These are phyloP conservation scores for Xylariales sp. DNA, from an alignment of 2,329 filamentous ascomycete species.

Conservation along the genomic window DNA sequence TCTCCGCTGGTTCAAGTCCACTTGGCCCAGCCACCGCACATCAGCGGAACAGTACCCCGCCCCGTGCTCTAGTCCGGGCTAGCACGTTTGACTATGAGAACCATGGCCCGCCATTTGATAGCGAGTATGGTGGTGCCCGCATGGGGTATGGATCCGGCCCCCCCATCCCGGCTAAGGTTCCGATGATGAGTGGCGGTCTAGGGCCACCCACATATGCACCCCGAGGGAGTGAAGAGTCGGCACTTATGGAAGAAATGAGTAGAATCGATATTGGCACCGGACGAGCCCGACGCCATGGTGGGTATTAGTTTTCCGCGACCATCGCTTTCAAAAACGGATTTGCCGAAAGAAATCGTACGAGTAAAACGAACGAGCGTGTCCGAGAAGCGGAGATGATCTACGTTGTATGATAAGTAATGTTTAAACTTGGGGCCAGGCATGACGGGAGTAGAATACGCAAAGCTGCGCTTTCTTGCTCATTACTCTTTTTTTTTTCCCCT, in stretches of 20 bases:
- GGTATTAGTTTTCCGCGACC: conserved; percentile 42
- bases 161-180: conserved; percentile 77
- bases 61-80: conserved; percentile 58
- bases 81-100: conserved; percentile 69
- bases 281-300: conserved; percentile 62
- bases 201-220: conserved; percentile 40
- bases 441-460: not conserved
- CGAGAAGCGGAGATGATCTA: conserved; percentile 18
- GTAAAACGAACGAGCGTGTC: conserved; percentile 16
- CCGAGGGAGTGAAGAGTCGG: conserved; percentile 61
- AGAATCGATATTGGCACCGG: conserved; percentile 74
- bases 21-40: conserved; percentile 65
- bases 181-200: conserved; percentile 59
- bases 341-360: conserved; percentile 16
- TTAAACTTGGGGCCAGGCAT: conserved; percentile 20
- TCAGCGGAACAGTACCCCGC: conserved; percentile 61
- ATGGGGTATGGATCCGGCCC: conserved; percentile 58
- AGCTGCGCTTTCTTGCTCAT: conserved; percentile 8
- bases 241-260: conserved; percentile 77
- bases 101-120: conserved; percentile 55
- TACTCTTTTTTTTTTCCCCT: not conserved
- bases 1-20: conserved; percentile 59
- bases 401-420: conserved; percentile 40
- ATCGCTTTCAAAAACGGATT: not conserved
- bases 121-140: conserved; percentile 45